Evolutionary conservation across 768 basidiomycete genomes (phyloP).

Genomic region (Podaxis carcinomalis): DNA sequence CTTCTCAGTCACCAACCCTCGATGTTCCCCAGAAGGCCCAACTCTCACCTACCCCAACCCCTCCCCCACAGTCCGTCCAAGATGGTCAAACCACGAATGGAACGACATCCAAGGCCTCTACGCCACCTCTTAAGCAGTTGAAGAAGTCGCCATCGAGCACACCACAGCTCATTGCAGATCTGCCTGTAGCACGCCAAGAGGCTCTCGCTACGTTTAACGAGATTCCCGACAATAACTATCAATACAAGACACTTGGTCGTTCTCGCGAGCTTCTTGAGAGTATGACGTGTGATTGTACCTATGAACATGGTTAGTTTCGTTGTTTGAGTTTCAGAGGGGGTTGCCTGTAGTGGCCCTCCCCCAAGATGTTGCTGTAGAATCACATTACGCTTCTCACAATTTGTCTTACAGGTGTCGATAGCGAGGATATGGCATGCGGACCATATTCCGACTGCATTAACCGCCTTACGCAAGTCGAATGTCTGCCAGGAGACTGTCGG

Average conservation of each 20-base stretch:
- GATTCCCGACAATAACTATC: constrained; percentile 79
- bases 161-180: constrained; percentile 74
- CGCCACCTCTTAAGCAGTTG: constrained; percentile 30
- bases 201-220: constrained; percentile 72
- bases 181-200: constrained; percentile 71
- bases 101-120: constrained; percentile 32
- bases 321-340: background rate
- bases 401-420: constrained; percentile 48
- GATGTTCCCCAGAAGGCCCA: constrained; percentile 27
- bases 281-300: constrained; percentile 93
- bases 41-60: constrained; percentile 29
- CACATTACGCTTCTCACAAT: constrained; percentile 18
- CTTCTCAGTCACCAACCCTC: constrained; percentile 33
- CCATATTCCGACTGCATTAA: constrained; percentile 94
- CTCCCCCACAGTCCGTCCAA: constrained; percentile 22
- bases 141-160: constrained; percentile 25
- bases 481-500: constrained; percentile 84
- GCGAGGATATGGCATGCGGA: constrained; percentile 72
- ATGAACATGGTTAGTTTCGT: constrained; percentile 68
- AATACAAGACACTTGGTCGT: constrained; percentile 81
- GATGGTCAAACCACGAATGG: constrained; percentile 20
- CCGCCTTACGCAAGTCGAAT: constrained; percentile 94
- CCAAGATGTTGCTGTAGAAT: constrained; percentile 1
- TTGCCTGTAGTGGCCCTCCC: background rate
- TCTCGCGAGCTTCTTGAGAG: constrained; percentile 87